phyloP scores from a whole-genome alignment of 148 eudicot genomes.

The Nepenthes mirabilis region DNA sequence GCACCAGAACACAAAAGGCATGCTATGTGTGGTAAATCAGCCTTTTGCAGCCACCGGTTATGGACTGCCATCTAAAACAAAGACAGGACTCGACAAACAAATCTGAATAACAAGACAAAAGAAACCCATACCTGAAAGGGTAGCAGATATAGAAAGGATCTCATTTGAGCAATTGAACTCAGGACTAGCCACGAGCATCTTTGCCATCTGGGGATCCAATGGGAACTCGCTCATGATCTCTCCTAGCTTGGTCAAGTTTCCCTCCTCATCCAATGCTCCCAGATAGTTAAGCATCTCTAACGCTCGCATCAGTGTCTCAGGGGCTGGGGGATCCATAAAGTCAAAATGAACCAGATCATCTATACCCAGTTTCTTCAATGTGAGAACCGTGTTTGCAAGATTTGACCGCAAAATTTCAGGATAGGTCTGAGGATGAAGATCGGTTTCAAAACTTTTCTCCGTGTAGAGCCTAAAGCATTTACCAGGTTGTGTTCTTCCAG shows the following conservation, averaged over 20 bases:
- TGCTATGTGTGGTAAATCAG: conserved; percentile 8
- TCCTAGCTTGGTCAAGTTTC: conserved; percentile 68
- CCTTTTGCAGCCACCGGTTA: conserved; percentile 10
- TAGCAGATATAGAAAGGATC: conserved; percentile 78
- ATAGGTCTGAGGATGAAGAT: conserved; percentile 82
- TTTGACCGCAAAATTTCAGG: conserved; percentile 81
- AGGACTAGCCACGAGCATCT: conserved; percentile 79
- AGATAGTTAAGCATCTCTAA: conserved; percentile 74
- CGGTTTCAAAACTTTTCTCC: conserved; percentile 63
- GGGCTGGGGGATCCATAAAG: conserved; percentile 96
- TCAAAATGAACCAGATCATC: conserved; percentile 93
- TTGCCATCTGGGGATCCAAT: conserved; percentile 75
- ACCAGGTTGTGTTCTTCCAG: conserved; percentile 72
- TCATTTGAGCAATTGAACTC: conserved; percentile 79
- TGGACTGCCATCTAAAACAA: conserved; percentile 6
- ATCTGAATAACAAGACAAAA: conserved; percentile 1
- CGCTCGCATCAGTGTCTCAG: conserved; percentile 86
- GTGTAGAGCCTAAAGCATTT: conserved; percentile 69
- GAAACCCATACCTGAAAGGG: conserved; percentile 61
- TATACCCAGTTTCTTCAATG: conserved; percentile 77
- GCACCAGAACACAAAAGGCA: conserved; percentile 4
- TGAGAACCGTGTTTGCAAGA: conserved; percentile 80
- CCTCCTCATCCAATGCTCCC: conserved; percentile 83
- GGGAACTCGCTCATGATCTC: conserved; percentile 86
- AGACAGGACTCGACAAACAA: conserved; percentile 4